Percentiles rank a stretch among this genome's conserved stretches.
Evolutionary conservation across 1,284 basidiomycete genomes (phyloP).

Genomic region (Leccinum subfulvum): DNA sequence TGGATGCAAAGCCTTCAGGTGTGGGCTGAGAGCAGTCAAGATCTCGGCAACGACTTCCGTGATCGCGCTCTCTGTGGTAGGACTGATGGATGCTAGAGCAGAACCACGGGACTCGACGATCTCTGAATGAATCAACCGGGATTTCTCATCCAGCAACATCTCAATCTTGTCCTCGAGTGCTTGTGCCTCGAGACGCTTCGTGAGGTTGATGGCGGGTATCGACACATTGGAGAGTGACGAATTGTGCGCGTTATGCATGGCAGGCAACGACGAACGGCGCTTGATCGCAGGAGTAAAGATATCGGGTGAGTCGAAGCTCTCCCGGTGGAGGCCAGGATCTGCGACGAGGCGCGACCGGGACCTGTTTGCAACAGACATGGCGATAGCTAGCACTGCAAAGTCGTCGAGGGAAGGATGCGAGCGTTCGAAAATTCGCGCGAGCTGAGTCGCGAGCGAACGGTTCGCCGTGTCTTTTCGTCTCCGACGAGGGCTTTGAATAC

Average conservation of each 20-base stretch:
- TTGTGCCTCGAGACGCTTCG: conserved; percentile 52
- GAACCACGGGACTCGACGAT: conserved; percentile 30
- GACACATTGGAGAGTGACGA: conserved; percentile 43
- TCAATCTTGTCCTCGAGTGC: conserved; percentile 59
- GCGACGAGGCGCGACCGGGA: conserved; percentile 54
- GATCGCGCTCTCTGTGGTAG: conserved; percentile 58
- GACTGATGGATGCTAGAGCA: conserved; percentile 34
- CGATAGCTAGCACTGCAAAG: conserved; percentile 63
- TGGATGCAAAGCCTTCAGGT: conserved; percentile 53
- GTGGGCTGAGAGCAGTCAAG: conserved; percentile 56
- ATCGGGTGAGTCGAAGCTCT: conserved; percentile 39
- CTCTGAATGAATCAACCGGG: conserved; percentile 50
- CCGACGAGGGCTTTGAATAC: conserved; percentile 74
- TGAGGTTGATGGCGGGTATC: conserved; percentile 51
- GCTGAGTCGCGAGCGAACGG: conserved; percentile 69
- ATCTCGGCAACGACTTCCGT: conserved; percentile 65
- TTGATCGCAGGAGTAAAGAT: conserved; percentile 48
- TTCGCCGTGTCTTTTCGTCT: conserved; percentile 64
- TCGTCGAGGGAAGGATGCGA: conserved; percentile 74
- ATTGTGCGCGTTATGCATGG: conserved; percentile 42
- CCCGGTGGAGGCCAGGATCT: conserved; percentile 43
- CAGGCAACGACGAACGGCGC: conserved; percentile 62
- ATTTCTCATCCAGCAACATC: conserved; percentile 63
- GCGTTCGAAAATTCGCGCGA: conserved; percentile 67
- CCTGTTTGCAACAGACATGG: conserved; percentile 45